Percentiles rank a stretch among this genome's conserved stretches.
Evolutionary conservation across 2,329 filamentous ascomycete species (phyloP).

Genomic region (Chaetomiaceae sp.): DNA sequence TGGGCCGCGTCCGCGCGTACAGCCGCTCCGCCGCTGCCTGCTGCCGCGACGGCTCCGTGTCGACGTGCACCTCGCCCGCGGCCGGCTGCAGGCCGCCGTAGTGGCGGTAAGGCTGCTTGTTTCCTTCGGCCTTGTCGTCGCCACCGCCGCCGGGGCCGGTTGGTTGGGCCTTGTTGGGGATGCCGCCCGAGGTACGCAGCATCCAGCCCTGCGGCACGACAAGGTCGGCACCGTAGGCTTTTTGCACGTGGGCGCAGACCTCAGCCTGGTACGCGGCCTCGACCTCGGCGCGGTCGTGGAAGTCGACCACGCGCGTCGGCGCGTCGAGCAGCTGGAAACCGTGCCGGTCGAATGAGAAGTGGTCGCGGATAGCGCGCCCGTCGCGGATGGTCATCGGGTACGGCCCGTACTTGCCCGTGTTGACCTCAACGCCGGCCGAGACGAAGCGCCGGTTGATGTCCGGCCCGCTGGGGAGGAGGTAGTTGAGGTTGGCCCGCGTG

Average conservation of each 20-base stretch:
- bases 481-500: background rate
- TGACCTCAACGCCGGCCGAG: background rate
- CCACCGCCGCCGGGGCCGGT: no score
- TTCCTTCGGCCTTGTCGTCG: background rate
- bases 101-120: background rate
- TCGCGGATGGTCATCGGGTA: background rate
- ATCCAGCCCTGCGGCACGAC: background rate
- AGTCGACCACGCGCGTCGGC: background rate
- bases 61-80: background rate
- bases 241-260: background rate
- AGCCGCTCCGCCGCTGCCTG: background rate
- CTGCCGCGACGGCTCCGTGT: background rate
- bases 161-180: no score
- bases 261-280: background rate
- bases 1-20: background rate
- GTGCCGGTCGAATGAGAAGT: background rate
- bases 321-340: background rate
- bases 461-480: background rate
- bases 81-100: background rate
- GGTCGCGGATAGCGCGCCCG: background rate
- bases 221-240: background rate
- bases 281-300: background rate
- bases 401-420: background rate
- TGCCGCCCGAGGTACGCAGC: background rate
- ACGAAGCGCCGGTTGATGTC: background rate